phyloP scores from a whole-genome alignment of 1,139 yeast species.

The Pichia sp. region DNA sequence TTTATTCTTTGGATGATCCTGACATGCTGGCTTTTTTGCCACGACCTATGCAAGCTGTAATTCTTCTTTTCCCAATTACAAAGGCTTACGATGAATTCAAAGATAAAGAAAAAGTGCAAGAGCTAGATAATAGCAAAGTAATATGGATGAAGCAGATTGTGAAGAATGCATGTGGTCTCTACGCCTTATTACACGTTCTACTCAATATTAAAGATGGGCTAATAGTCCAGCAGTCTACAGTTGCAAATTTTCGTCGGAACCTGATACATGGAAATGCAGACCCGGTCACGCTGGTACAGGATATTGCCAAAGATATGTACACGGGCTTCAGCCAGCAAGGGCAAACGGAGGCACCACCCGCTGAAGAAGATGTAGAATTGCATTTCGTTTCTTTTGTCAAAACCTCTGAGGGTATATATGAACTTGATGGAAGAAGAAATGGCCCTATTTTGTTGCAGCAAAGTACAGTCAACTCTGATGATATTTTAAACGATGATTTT shows the following conservation, averaged over 20 bases:
- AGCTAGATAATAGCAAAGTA: slow-evolving; percentile 27
- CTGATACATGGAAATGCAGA: slow-evolving; percentile 32
- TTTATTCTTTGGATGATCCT: slow-evolving; percentile 76
- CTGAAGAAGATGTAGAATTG: slow-evolving; percentile 58
- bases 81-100: slow-evolving; percentile 54
- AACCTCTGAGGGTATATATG: slow-evolving; percentile 59
- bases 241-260: slow-evolving; percentile 27
- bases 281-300: slow-evolving; percentile 47
- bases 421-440: slow-evolving; percentile 81
- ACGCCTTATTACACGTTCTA: slow-evolving; percentile 76
- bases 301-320: slow-evolving; percentile 43
- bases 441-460: slow-evolving; percentile 61
- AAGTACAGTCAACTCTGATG: slow-evolving; percentile 39
- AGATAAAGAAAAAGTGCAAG: slow-evolving; percentile 4
- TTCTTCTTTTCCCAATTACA: slow-evolving; percentile 79
- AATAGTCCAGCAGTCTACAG: slow-evolving; percentile 35
- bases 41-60: slow-evolving; percentile 70
- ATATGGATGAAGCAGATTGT: slow-evolving; percentile 83
- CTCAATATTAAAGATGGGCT: slow-evolving; percentile 55
- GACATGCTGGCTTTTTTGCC: slow-evolving; percentile 77
- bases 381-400: slow-evolving; percentile 79
- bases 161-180: slow-evolving; percentile 89
- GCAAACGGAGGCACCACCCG: slow-evolving; percentile 73
- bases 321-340: slow-evolving; percentile 63
- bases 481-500: slow-evolving; percentile 51